phyloP scores from a whole-genome alignment of 768 basidiomycete genomes.

The Russula vinacea region DNA sequence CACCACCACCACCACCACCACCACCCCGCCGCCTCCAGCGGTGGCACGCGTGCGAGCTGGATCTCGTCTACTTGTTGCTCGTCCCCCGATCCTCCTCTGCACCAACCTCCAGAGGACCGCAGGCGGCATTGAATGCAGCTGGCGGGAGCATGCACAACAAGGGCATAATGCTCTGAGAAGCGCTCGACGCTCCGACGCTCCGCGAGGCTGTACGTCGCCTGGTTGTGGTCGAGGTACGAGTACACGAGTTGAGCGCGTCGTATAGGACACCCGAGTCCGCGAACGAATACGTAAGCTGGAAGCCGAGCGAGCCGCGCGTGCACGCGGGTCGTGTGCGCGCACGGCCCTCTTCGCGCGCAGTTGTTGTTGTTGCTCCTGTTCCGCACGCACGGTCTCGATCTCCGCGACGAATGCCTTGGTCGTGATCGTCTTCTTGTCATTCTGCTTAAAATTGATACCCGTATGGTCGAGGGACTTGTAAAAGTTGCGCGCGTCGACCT shows the following conservation, averaged over 20 bases:
- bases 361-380: conserved; percentile 32
- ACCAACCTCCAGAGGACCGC: conserved; percentile 51
- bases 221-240: conserved; percentile 86
- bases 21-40: conserved; percentile 24
- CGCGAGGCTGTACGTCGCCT: conserved; percentile 63
- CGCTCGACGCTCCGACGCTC: conserved; percentile 83
- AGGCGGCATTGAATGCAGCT: conserved; percentile 64
- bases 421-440: conserved; percentile 92
- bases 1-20: conserved; percentile 33
- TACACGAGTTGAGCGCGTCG: conserved; percentile 88
- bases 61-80: conserved; percentile 27
- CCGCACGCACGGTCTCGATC: conserved; percentile 65
- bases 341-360: conserved; percentile 6
- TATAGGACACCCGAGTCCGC: conserved; percentile 76
- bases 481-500: conserved; percentile 95
- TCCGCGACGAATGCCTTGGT: conserved; percentile 78
- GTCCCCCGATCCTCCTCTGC: conserved; percentile 38
- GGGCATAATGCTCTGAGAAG: conserved; percentile 85
- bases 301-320: conserved; percentile 48
- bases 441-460: conserved; percentile 89
- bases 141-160: conserved; percentile 68
- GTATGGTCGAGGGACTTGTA: conserved; percentile 98
- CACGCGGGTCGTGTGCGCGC: conserved; percentile 34
- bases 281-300: conserved; percentile 79
- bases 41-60: conserved; percentile 1